Evolutionary conservation across 164 flowering plant species (phyloP), one percentile per base, ranked within the genome.

Genomic region (Vitis labrusca): DNA sequence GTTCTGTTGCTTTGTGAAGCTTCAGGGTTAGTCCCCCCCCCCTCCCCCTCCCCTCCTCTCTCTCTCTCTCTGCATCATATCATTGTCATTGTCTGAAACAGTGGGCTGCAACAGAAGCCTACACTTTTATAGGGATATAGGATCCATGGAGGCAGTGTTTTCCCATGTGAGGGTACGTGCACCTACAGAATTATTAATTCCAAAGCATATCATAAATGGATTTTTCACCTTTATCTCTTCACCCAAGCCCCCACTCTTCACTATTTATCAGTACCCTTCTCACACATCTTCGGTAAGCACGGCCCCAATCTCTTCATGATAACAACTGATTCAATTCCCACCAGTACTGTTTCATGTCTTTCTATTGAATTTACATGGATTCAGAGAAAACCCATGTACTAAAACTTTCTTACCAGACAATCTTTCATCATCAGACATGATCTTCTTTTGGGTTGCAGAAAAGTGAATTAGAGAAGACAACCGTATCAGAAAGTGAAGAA

Each of bases 141-240:
- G 61, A 67, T 32, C 56, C 71, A 32, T 61, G 52, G 50, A 30
- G 70, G 59, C 55, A 62, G 67, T 73, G 70, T 53, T 62, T 30
- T 54, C 71, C 76, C 76, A 73, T 73, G 76, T 73, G 76, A 56
- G 66, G 60, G 59, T 61, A 61, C 59, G 65, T 69, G 65, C 59
- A 30, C 51, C 65, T 32, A 62, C 61, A 70, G 66, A 53, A 53
- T 54, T 53, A 16, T 51, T 44, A 62, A 70, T 37, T 63, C 27
- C 65, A 50, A 37, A 37, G 61, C 13, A 37, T 23, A 48, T 67
- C 71, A 17, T 59, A 54, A 3, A 50, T 60, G 66, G 72, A 61
- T 50, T 50, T 67, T 68, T 68, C 61, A 59, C 14, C 37, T 23
- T 59, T 59, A 37, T 29, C 2, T 19, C 61, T 10, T 10, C 37